Evolutionary conservation across 805 yeast genomes (phyloP).

Genomic region (Hagleromyces aurorensis): DNA sequence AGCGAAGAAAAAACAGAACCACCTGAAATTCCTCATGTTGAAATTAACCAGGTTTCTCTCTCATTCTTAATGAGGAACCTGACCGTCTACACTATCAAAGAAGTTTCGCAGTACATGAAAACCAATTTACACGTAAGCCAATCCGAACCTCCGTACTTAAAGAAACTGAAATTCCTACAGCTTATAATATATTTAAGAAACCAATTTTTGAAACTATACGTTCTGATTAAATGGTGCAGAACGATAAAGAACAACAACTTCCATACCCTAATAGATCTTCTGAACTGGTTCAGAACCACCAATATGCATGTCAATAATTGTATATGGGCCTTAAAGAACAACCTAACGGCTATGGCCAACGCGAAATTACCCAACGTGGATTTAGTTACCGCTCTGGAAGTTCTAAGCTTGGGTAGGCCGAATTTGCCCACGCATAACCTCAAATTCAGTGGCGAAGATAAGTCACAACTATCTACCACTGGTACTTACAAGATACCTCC

Average conservation of each 20-base stretch:
- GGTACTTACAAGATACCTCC: slow-evolving; percentile 37
- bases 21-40: slow-evolving; percentile 30
- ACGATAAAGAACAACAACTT: slow-evolving; percentile 57
- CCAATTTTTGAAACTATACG: slow-evolving; percentile 77
- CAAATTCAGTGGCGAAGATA: slow-evolving; percentile 30
- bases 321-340: slow-evolving; percentile 61
- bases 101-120: slow-evolving; percentile 29
- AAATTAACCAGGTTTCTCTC: slow-evolving; percentile 29
- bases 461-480: slow-evolving; percentile 5
- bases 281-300: slow-evolving; percentile 81
- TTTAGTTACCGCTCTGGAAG: slow-evolving; percentile 78
- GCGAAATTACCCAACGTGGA: slow-evolving; percentile 94
- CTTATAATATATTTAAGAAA: slow-evolving; percentile 67
- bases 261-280: slow-evolving; percentile 69
- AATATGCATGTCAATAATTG: slow-evolving; percentile 58
- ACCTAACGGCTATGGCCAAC: slow-evolving; percentile 51
- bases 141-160: slow-evolving; percentile 31
- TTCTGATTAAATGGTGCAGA: slow-evolving; percentile 79
- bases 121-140: slow-evolving; percentile 20
- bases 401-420: slow-evolving; percentile 70
- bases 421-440: slow-evolving; percentile 58
- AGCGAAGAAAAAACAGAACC: slow-evolving; percentile 6
- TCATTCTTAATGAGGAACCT: slow-evolving; percentile 27
- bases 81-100: slow-evolving; percentile 28
- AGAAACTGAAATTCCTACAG: slow-evolving; percentile 63